Evolutionary conservation across 805 yeast genomes (phyloP).

Genomic region (Barnettozyma californica): DNA sequence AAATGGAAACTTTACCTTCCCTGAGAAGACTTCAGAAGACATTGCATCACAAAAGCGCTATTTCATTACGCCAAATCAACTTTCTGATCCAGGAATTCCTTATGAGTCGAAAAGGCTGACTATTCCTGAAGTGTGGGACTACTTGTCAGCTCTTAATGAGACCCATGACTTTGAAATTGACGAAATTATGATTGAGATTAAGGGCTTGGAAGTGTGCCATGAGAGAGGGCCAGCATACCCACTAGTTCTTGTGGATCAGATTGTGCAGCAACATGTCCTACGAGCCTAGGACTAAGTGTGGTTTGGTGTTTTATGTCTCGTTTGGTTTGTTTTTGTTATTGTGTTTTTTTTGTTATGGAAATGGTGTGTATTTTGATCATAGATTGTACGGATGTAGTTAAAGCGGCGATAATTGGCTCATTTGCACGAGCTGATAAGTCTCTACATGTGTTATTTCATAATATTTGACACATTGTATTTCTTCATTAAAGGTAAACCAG

Average conservation of each 20-base stretch:
- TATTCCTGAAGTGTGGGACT: conserved; percentile 81
- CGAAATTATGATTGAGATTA: conserved; percentile 51
- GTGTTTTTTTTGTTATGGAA: background rate
- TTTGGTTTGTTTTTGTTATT: background rate
- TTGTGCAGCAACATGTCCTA: conserved; percentile 18
- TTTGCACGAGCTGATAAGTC: too few species aligned
- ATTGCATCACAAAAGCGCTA: conserved; percentile 4
- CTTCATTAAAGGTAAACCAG: background rate
- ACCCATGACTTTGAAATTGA: conserved; percentile 47
- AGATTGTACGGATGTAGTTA: background rate
- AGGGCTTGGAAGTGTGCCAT: conserved; percentile 71
- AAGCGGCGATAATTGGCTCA: too few species aligned
- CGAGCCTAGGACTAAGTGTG: too few species aligned
- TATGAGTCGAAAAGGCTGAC: conserved; percentile 47
- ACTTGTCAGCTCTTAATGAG: conserved; percentile 46
- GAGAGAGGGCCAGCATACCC: conserved; percentile 73
- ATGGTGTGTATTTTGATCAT: background rate
- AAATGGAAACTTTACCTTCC: conserved; percentile 7
- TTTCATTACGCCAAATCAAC: conserved; percentile 10
- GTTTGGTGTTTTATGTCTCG: background rate
- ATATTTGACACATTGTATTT: background rate
- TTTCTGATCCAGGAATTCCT: conserved; percentile 23
- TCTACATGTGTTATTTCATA: background rate
- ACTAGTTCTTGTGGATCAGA: conserved; percentile 36
- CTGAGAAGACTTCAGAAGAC: conserved; percentile 8